Base-by-base conservation (phyloP, 306 rosid species). In the Dicorynia guianensis region DNA sequence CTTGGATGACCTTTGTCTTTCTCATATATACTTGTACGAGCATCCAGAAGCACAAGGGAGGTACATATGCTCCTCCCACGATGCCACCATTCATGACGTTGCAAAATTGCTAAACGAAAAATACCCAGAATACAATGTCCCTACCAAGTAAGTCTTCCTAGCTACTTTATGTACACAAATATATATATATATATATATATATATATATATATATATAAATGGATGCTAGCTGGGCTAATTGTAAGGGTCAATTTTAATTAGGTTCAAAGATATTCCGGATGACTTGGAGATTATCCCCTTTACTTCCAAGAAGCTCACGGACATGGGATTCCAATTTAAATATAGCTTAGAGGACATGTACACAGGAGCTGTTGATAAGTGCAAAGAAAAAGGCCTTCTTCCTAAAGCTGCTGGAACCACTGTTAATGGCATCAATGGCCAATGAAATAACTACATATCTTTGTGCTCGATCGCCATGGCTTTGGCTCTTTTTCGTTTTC, bases 291-390 rank as follows among this genome's bases (percentile, higher is more conserved):
- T 3, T 3, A 74, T 90, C 0, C 67, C 42, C 20, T 93, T 93
- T 83, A 85, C 92, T 40, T 93, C 97, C 3, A 87, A 83, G 79
- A 93, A 93, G 81, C 71, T 93, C 30, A 80, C 5, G 38, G 92
- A 88, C 5, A 33, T 80, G 70, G 96, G 97, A 1, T 93, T 90
- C 67, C 57, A 90, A 68, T 93, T 83, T 70, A 90, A 88, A 17
- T 90, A 93, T 72, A 72, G 77, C 61, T 79, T 93, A 61, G 93
- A 88, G 76, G 93, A 90, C 11, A 93, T 93, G 96, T 93, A 78
- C 65, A 52, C 36, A 0, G 88, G 71, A 47, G 97, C 97, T 14
- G 79, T 88, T 7, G 90, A 90, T 0, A 5, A 89, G 8, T 93
- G 97, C 83, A 80, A 18, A 36, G 80, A 73, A 30, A 93, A 87